Percentiles rank a stretch among this genome's conserved stretches.
Conservation (phyloP, 192 early-diverging fungal genomes). For the Endogone sp. region DNA sequence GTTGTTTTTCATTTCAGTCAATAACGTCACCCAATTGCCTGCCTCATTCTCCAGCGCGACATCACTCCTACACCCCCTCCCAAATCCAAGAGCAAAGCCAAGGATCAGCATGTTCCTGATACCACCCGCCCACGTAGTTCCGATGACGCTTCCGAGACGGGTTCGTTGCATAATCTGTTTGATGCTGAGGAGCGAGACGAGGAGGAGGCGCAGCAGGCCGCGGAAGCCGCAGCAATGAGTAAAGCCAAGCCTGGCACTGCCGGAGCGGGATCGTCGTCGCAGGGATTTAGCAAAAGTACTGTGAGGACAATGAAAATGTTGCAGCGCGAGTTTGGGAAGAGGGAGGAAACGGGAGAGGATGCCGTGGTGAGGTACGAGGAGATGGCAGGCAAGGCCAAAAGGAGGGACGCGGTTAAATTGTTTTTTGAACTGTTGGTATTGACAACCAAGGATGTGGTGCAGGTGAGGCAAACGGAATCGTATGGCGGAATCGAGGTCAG, state of each 20-base stretch:
- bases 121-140: conserved; percentile 2
- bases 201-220: conserved; percentile 29
- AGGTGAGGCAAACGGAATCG: conserved; percentile 72
- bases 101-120: conserved; percentile 4
- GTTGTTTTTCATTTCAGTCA: too few species aligned
- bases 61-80: conserved; percentile 15
- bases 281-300: conserved; percentile 54
- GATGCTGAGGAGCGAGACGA: conserved; percentile 27
- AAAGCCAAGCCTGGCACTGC: not conserved
- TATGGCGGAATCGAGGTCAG: conserved; percentile 82
- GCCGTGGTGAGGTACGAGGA: conserved; percentile 3
- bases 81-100: conserved; percentile 24
- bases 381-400: conserved; percentile 36
- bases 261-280: conserved; percentile 20
- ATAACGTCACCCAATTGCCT: too few species aligned
- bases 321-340: conserved; percentile 35
- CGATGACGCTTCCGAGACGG: conserved; percentile 9
- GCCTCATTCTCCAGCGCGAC: conserved; percentile 17
- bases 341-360: conserved; percentile 22
- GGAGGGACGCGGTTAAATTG: conserved; percentile 70
- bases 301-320: conserved; percentile 61
- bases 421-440: conserved; percentile 95
- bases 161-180: not conserved
- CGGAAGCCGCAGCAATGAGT: conserved; percentile 7
- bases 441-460: conserved; percentile 80